Conservation (phyloP, 768 basidiomycete species). For the Phlebiopsis gigantea region DNA sequence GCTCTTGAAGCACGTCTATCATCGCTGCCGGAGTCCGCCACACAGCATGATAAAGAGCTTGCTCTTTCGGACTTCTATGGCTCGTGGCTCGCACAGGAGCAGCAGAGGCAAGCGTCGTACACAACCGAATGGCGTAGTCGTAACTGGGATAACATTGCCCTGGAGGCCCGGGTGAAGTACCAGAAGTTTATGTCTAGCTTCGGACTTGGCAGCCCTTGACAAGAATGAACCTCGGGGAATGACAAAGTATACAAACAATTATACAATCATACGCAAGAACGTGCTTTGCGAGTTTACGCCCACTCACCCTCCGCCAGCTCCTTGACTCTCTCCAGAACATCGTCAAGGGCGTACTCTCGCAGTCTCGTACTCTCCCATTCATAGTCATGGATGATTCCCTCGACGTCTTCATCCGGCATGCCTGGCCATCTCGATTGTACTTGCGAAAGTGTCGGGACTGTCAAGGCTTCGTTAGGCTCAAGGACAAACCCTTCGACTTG, state of each 20-base stretch:
- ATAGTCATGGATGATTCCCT: conserved; percentile 55
- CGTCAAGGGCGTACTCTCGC: conserved; percentile 48
- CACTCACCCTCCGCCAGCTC: conserved; percentile 53
- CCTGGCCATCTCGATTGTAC: conserved; percentile 72
- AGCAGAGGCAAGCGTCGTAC: conserved; percentile 50
- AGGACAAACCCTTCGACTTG: conserved; percentile 43
- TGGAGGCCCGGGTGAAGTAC: conserved; percentile 54
- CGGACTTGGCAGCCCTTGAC: not conserved
- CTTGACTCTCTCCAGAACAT: conserved; percentile 56
- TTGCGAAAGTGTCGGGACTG: conserved; percentile 53
- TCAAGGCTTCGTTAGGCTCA: conserved; percentile 49
- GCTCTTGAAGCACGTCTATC: conserved; percentile 56
- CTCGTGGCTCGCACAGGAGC: conserved; percentile 72
- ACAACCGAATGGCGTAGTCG: conserved; percentile 62
- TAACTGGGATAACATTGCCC: conserved; percentile 49
- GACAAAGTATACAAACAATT: not conserved
- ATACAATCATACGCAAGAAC: not conserved
- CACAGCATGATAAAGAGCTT: conserved; percentile 54
- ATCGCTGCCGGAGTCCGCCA: conserved; percentile 46
- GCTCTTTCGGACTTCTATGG: conserved; percentile 70
- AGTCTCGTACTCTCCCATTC: conserved; percentile 54
- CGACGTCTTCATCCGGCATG: conserved; percentile 59
- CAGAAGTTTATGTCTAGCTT: conserved; percentile 22
- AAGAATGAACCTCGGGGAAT: not conserved
- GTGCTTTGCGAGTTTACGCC: conserved; percentile 8